Evolutionary conservation across 2,329 filamentous ascomycete species (phyloP), one percentile per base, ranked within the genome.

Genomic region (Epichloe festucae): DNA sequence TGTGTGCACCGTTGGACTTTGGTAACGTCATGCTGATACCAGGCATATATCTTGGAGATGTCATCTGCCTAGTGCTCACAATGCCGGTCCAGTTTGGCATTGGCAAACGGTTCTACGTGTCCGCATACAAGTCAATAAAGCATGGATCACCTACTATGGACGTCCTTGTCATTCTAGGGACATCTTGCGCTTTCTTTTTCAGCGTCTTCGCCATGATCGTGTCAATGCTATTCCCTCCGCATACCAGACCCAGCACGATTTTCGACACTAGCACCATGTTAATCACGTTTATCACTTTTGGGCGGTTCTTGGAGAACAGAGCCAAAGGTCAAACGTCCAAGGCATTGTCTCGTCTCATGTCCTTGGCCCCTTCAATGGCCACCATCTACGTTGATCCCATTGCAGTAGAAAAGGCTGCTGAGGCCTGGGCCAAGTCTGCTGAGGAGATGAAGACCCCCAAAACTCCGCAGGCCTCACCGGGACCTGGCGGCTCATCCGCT

Each of bases 201-300:
- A 97, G 91, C 65, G 71, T 89, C 58, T 81, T 87, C 46, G 81
- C 89, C 15, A 96, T 98, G 89, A 51, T 84, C 4, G 82, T 97
- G 15, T 94, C 89, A 0, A 65, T 97, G 19, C 58, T 87, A 14
- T 74, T 79, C n/a, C 73, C 80, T 21, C 87, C 89, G 6, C 89
- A 97, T 64, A 79, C 76, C 2, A 80, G 87, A 46, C 93, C 93
- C 1, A 84, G 81, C 56, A 96, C 89, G 2, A 86, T 96, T 15
- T 98, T 98, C 61, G 93, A 98, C 63, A 98, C 93, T 1, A 96
- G 90, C 68, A 95, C 89, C 21, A 98, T 97, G 93, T 76, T 98
- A 49, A 90, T 98, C 66, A 95, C 89, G 0, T 97, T 98, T 65
- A 89, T 96, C 66, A 89, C 86, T 1, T 71, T 98, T 3, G 89